phyloP scores from a whole-genome alignment of 306 rosid genomes.

The Abrus pulchellus region DNA sequence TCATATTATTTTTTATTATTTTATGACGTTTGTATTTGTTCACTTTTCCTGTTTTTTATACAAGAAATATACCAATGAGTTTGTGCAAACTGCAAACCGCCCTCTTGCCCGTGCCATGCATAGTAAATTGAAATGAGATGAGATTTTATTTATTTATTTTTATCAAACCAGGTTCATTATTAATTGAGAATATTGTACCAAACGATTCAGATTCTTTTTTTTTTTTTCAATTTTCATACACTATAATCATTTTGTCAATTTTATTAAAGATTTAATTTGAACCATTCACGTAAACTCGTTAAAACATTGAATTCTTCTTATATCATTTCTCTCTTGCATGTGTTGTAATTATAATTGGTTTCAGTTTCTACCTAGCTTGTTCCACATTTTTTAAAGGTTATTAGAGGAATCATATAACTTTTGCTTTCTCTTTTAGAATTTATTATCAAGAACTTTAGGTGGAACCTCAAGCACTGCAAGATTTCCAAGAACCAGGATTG shows the following conservation, averaged over 20 bases:
- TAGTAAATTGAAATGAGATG: neutral
- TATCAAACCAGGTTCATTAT: constrained; percentile 8
- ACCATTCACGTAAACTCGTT: neutral
- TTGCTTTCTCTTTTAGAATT: constrained; percentile 50
- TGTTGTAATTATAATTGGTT: constrained; percentile 17
- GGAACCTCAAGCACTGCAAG: constrained; percentile 32
- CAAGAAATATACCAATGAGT: constrained; percentile 54
- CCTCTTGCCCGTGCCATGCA: constrained; percentile 43
- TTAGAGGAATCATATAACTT: constrained; percentile 46
- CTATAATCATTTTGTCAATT: neutral
- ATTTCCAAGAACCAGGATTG: constrained; percentile 33
- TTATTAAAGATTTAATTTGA: constrained; percentile 4
- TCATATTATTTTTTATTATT: constrained; percentile 72
- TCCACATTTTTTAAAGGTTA: constrained; percentile 39
- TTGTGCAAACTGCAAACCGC: constrained; percentile 63
- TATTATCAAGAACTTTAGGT: constrained; percentile 29
- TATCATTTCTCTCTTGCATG: constrained; percentile 15
- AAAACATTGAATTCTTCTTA: constrained; percentile 32
- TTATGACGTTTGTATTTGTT: constrained; percentile 62
- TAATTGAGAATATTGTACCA: neutral
- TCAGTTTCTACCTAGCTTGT: constrained; percentile 42
- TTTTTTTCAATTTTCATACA: neutral
- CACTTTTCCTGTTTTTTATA: constrained; percentile 33
- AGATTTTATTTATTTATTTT: neutral
- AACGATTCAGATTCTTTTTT: constrained; percentile 19